Evolutionary conservation across 1,139 yeast genomes (phyloP), one percentile per base, ranked within the genome.

Genomic region (Suhomyces guaymorum): DNA sequence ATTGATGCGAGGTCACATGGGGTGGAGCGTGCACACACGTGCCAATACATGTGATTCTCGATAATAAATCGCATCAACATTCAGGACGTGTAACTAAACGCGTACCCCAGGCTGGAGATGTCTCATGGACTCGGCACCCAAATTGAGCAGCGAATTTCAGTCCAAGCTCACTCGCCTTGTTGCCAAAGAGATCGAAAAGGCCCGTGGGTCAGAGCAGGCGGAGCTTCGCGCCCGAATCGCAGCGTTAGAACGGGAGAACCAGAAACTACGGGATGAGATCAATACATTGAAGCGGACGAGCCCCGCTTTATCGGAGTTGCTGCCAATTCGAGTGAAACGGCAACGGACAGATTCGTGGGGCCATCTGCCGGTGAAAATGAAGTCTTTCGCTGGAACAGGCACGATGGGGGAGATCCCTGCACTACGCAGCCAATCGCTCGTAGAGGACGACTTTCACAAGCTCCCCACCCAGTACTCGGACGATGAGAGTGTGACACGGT

Each of bases 391-490:
- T 12, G 40, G 42, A 5, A 28, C 15, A 7, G 33, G 28, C 8
- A 26, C 34, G 17, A 15, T 44, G 26, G 38, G 30, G 15, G 38
- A 41, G 24, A 41, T 44, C 17, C 49, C 48, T 8, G 24, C 38
- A 4, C 37, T 44, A n/a, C 35, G 49, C 13, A 46, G 49, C 33
- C 42, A 37, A 16, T 44, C 48, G 14, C 25, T 44, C 37, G 26
- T 35, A 15, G 43, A 33, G 9, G 48, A 42, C 13, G 36, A 39
- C 13, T 42, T 46, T 26, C 39, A 46, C 25, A 42, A 39, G 41
- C 26, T 44, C 5, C 46, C 52, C 3, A 47, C 52, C 3, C 52
- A 47, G 32, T 47, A 48, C 17, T 45, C 51, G 6, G 52, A 47
- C 28, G 50, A 46, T 5, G 48, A 46, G 7, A 35, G 32, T 10